These are phyloP conservation scores for Monilinia fructicola DNA, from an alignment of 2,329 filamentous ascomycete species.

Conservation along the genomic window DNA sequence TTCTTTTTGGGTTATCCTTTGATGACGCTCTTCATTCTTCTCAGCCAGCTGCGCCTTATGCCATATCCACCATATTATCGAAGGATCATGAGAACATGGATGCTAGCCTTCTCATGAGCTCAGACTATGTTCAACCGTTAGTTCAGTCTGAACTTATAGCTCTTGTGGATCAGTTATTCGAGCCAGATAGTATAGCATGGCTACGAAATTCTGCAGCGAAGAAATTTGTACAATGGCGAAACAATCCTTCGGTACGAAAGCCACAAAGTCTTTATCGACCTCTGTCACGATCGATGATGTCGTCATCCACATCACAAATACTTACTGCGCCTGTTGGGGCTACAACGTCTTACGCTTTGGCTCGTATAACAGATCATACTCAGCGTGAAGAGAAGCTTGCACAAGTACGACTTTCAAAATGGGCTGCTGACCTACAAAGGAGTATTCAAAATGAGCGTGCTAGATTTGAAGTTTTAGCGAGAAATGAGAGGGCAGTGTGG, in stretches of 20 bases:
- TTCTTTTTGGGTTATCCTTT: constrained; percentile 55
- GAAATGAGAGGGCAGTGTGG: constrained; percentile 66
- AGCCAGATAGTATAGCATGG: constrained; percentile 74
- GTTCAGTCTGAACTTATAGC: constrained; percentile 68
- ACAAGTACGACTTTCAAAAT: constrained; percentile 73
- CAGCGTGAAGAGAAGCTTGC: constrained; percentile 61
- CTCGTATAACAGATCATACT: constrained; percentile 59
- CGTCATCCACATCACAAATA: constrained; percentile 28
- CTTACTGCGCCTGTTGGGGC: constrained; percentile 38
- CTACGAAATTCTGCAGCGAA: constrained; percentile 79
- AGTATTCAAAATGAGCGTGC: constrained; percentile 73
- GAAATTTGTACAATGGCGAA: constrained; percentile 75
- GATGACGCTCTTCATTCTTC: constrained; percentile 28
- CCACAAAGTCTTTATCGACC: constrained; percentile 43
- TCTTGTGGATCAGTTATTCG: constrained; percentile 74
- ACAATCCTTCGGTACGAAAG: constrained; percentile 39
- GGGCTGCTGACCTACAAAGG: constrained; percentile 78
- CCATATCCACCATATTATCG: constrained; percentile 71
- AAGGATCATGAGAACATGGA: constrained; percentile 84
- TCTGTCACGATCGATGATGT: constrained; percentile 34
- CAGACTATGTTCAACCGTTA: constrained; percentile 83
- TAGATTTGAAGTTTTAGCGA: constrained; percentile 62
- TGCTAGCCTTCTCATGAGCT: constrained; percentile 88
- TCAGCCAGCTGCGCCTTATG: constrained; percentile 57
- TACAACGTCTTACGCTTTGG: constrained; percentile 56